Conservation (phyloP, 192 early-diverging fungal species). For the Cladochytrium replicatum region DNA sequence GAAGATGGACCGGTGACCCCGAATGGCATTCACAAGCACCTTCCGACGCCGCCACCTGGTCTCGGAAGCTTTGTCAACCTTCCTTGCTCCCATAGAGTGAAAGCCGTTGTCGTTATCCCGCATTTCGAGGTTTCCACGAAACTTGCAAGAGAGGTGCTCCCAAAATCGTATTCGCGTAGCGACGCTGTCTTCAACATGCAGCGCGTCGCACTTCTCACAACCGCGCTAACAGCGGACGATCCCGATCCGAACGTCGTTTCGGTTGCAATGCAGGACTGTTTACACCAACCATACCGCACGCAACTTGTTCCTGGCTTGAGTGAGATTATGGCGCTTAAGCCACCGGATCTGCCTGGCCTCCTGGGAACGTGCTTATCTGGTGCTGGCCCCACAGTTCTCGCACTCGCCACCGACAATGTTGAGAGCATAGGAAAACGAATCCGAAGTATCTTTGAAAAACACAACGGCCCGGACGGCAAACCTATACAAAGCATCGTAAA, state of each 20-base stretch:
- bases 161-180: conserved; percentile 55
- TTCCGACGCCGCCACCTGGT: too few species aligned
- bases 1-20: not conserved
- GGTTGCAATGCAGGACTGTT: conserved; percentile 88
- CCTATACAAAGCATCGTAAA: conserved; percentile 37
- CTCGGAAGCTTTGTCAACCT: conserved; percentile 24
- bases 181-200: conserved; percentile 96
- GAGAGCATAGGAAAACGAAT: conserved; percentile 67
- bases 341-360: conserved; percentile 67
- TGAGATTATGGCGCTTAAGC: conserved; percentile 68
- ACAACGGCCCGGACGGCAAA: conserved; percentile 39
- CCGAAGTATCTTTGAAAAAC: conserved; percentile 45
- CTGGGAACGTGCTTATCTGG: conserved; percentile 90
- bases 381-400: conserved; percentile 93
- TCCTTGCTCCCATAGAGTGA: conserved; percentile 15
- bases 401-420: conserved; percentile 75
- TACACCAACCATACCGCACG: conserved; percentile 95
- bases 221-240: conserved; percentile 50
- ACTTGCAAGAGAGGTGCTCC: conserved; percentile 81
- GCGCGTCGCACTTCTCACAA: conserved; percentile 83
- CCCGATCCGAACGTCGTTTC: conserved; percentile 68
- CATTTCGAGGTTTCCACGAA: conserved; percentile 89
- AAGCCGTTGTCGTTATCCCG: conserved; percentile 46
- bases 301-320: conserved; percentile 89
- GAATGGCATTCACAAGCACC: not conserved